phyloP scores from a whole-genome alignment of 225 moss, liverwort and hornwort species.

The Pleurozium schreberi region DNA sequence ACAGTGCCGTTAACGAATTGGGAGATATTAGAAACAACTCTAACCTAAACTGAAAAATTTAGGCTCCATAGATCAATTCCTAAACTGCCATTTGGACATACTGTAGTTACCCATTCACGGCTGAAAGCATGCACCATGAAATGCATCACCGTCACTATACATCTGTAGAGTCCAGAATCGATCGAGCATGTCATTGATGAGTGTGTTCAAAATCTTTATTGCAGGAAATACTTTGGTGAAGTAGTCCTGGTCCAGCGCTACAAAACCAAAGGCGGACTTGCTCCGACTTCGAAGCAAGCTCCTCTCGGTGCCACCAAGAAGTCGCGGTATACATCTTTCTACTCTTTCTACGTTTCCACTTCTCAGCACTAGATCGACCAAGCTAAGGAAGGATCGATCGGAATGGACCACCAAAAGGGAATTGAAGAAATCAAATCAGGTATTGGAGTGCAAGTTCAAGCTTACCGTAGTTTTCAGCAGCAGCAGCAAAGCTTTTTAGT shows the following conservation, averaged over 20 bases:
- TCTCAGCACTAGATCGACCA: not conserved
- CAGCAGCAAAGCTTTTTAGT: not conserved
- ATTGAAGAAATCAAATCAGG: not conserved
- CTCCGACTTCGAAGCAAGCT: not conserved
- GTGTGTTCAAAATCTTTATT: not conserved
- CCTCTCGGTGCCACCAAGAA: not conserved
- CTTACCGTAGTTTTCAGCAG: not conserved
- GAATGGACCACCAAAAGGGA: not conserved
- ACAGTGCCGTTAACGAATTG: not conserved
- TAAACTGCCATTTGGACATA: not conserved
- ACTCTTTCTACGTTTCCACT: not conserved
- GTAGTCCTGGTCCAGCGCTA: conserved; percentile 1
- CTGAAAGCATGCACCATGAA: not conserved
- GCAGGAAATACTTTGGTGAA: not conserved
- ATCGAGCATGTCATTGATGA: not conserved
- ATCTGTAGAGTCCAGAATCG: not conserved
- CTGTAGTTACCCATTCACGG: no score
- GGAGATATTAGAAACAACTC: not conserved
- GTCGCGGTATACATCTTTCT: not conserved
- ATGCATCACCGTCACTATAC: not conserved
- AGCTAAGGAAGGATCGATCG: not conserved
- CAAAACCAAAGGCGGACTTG: not conserved
- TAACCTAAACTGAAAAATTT: not conserved
- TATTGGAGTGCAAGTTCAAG: not conserved
- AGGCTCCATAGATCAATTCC: no score